phyloP scores from a whole-genome alignment of 2,329 filamentous ascomycete species.

The Neodidymelliopsis sp. region DNA sequence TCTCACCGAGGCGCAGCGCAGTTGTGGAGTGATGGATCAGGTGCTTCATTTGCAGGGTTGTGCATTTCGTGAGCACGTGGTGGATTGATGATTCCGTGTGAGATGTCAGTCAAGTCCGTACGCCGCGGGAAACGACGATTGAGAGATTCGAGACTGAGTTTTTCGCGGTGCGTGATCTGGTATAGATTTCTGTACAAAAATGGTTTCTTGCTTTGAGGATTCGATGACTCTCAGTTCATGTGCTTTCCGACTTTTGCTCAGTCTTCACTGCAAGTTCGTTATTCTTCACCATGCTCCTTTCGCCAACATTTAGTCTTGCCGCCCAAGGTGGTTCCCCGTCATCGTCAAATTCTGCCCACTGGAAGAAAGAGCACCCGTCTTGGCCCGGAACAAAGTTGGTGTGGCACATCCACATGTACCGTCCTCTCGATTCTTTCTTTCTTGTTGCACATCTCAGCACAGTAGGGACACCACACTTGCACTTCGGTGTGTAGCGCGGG shows the following conservation, averaged over 20 bases:
- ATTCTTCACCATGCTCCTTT: background rate
- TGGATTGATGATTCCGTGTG: too few species aligned
- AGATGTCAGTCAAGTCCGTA: too few species aligned
- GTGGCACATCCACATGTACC: slow-evolving; percentile 96
- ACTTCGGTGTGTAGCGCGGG: slow-evolving; percentile 78
- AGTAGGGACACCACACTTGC: slow-evolving; percentile 73
- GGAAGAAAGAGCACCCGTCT: slow-evolving; percentile 52
- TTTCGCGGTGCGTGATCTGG: too few species aligned
- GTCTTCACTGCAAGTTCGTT: background rate
- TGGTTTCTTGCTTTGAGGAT: too few species aligned
- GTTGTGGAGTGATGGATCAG: background rate
- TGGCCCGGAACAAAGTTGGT: slow-evolving; percentile 72
- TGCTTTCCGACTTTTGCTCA: background rate
- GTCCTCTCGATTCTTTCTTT: slow-evolving; percentile 76
- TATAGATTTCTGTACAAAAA: too few species aligned
- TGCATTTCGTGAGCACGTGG: background rate
- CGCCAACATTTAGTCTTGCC: background rate
- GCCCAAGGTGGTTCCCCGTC: slow-evolving; percentile 80
- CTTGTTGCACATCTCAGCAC: slow-evolving; percentile 80
- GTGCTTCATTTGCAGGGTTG: background rate
- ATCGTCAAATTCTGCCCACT: slow-evolving; percentile 58
- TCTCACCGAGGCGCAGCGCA: slow-evolving; percentile 3
- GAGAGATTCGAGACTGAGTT: too few species aligned
- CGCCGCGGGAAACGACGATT: too few species aligned
- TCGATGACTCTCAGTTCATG: too few species aligned